A percentile compares a stretch with the other conserved stretches of the same genome.
phyloP scores from a whole-genome alignment of 202 grass and related monocot genomes.

The Brachypodium distachyon region DNA sequence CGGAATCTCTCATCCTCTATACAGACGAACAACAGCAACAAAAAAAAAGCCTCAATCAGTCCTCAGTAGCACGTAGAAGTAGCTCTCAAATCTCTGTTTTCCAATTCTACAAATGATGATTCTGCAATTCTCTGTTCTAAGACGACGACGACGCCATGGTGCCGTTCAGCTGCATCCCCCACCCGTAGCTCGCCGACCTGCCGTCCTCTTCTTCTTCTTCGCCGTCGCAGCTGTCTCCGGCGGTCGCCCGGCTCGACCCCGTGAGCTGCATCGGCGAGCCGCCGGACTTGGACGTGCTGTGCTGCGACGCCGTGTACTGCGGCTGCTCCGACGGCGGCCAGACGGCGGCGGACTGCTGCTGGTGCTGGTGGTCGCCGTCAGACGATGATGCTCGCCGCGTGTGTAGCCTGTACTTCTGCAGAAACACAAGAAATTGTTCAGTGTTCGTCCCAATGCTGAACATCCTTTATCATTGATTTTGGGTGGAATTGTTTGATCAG shows the following conservation, averaged over 20 bases:
- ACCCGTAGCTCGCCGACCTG: slow-evolving; percentile 68
- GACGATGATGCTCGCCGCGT: slow-evolving; percentile 59
- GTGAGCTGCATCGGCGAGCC: slow-evolving; percentile 58
- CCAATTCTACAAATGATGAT: not conserved
- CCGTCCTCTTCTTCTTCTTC: slow-evolving; percentile 48
- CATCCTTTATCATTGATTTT: not conserved
- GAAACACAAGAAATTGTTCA: not conserved
- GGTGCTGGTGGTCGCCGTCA: slow-evolving; percentile 2
- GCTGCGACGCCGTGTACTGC: slow-evolving; percentile 64
- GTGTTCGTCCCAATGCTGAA: not conserved
- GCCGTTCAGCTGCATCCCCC: slow-evolving; percentile 29
- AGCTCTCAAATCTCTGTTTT: not conserved
- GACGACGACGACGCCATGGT: not conserved
- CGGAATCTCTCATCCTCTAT: not conserved
- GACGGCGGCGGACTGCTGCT: not conserved
- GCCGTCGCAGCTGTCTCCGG: slow-evolving; percentile 65
- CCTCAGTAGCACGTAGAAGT: not conserved
- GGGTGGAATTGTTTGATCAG: not conserved
- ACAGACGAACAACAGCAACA: not conserved
- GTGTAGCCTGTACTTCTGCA: slow-evolving; percentile 94
- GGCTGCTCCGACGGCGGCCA: slow-evolving; percentile 32
- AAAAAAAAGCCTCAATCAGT: not conserved
- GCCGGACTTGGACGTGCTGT: slow-evolving; percentile 68
- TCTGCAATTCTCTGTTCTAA: not conserved
- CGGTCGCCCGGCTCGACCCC: slow-evolving; percentile 35